These are phyloP conservation scores for Morella rubra DNA, from an alignment of 306 rosid species.

Conservation along the genomic window DNA sequence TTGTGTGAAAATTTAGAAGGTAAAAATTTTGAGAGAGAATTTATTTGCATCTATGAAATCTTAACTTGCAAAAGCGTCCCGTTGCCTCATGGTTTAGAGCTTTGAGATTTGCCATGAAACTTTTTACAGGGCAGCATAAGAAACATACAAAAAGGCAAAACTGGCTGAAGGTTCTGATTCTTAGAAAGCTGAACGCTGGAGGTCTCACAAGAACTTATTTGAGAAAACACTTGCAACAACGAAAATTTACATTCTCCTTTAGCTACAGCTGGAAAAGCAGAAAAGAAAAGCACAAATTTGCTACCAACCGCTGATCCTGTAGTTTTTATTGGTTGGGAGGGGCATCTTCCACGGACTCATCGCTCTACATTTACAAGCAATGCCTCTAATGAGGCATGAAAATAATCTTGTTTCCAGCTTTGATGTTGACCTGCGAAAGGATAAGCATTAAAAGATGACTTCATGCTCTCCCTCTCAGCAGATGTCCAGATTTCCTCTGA, in stretches of 20 bases:
- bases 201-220: too few species aligned
- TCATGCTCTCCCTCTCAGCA: neutral
- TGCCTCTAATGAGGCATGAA: neutral
- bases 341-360: too few species aligned
- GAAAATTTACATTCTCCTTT: neutral
- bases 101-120: too few species aligned
- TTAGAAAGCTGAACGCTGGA: too few species aligned
- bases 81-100: too few species aligned
- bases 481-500: constrained; percentile 8
- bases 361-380: neutral
- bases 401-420: neutral
- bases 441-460: neutral
- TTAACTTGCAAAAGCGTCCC: too few species aligned
- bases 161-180: too few species aligned
- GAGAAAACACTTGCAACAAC: neutral
- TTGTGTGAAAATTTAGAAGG: too few species aligned
- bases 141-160: neutral
- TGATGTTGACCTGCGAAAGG: neutral
- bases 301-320: neutral
- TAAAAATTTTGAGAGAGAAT: too few species aligned
- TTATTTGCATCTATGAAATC: too few species aligned
- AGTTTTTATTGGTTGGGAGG: neutral
- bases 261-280: neutral
- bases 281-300: neutral
- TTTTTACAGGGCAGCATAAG: neutral